Evolutionary conservation across 2,329 filamentous ascomycete genomes (phyloP), one percentile per base, ranked within the genome.

Genomic region (Didymella keratinophila): DNA sequence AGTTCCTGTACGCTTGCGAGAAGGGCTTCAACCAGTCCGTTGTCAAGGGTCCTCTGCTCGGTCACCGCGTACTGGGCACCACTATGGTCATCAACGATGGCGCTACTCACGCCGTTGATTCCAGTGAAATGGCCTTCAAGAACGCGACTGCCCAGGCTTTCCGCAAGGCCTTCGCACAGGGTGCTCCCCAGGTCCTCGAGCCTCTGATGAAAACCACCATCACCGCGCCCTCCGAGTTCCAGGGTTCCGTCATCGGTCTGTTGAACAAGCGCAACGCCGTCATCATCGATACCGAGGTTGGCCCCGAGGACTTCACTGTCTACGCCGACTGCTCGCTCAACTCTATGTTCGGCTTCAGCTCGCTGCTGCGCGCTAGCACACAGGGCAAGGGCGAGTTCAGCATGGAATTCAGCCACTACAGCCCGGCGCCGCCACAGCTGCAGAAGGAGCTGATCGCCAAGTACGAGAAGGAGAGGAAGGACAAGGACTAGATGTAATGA

Each of bases 401-500:
- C 71, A 98, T 99, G 95, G 95, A 99, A 80, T 99, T 99, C 74
- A 95, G 91, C 78, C 95, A 98, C 81, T 99, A 99, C 73, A 88
- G 91, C 51, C 84, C 92, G 50, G 92, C 95, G 58, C 90, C 93
- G 47, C 87, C 87, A 70, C 93, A 98, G 75, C 77, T 98, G 77
- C 95, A 99, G 89, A 90, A 86, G 78, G 88, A 91, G 75, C 78
- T 91, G 48, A 80, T 91, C 41, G 83, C 85, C 23, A 89, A 89
- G 78, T 84, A 89, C 71, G 82, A 88, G 72, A 90, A 90, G 80
- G 83, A 84, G 63, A 83, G 87, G 77, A 84, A 84, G 43, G 88
- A 87, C 62, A 85, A 83, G 76, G 83, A 86, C 87, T 79, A 87
- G 79, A 84, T 23, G 23, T 51, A 32, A 18, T 52, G 18, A 10